Conservation (phyloP, 192 early-diverging fungal genomes). For the Lobosporangium transversale region DNA sequence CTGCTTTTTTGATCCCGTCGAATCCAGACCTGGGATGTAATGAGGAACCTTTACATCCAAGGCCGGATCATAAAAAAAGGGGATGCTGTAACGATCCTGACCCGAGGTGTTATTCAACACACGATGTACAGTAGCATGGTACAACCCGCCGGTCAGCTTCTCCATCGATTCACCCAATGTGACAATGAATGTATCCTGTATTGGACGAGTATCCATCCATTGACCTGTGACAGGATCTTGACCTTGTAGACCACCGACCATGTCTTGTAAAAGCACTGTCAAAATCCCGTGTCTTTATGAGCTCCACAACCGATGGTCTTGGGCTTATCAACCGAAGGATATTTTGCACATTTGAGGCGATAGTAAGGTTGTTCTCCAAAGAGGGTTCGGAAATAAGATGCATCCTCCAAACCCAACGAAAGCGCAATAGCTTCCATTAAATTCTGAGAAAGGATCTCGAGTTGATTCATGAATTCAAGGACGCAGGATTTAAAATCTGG, state of each 20-base stretch:
- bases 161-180: conserved; percentile 73
- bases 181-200: conserved; percentile 68
- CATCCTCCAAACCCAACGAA: conserved; percentile 54
- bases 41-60: conserved; percentile 53
- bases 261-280: conserved; percentile 66
- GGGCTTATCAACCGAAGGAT: conserved; percentile 51
- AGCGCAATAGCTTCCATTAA: conserved; percentile 60
- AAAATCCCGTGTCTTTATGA: conserved; percentile 66
- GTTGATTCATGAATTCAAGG: conserved; percentile 50
- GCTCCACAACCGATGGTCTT: conserved; percentile 60
- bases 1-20: background rate
- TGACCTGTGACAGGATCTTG: conserved; percentile 61
- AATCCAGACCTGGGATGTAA: conserved; percentile 40
- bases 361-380: conserved; percentile 56
- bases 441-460: conserved; percentile 53
- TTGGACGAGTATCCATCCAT: conserved; percentile 69
- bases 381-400: conserved; percentile 45
- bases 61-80: conserved; percentile 63
- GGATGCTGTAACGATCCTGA: conserved; percentile 65
- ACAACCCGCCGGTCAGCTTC: conserved; percentile 57
- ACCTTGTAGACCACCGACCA: conserved; percentile 68
- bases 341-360: conserved; percentile 57
- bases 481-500: conserved; percentile 59
- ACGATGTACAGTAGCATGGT: conserved; percentile 68
- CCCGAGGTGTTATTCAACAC: conserved; percentile 62